Base-by-base conservation (phyloP, 2,329 filamentous ascomycete genomes). In the Escovopsis sp. region DNA sequence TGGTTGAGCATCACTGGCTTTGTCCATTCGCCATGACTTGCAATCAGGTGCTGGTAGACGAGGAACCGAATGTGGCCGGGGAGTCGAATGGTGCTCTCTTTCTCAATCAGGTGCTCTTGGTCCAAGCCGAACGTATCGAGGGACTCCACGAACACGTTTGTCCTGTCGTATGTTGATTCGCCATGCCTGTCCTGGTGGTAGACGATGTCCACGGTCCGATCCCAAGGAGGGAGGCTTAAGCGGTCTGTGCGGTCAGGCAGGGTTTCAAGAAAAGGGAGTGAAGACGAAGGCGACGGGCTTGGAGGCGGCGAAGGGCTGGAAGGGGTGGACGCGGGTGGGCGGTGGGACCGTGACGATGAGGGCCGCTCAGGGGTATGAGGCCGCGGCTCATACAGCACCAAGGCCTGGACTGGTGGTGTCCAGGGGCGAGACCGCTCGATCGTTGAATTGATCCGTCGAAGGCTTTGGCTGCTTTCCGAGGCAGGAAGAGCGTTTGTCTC, bases 161-260 rank as follows among this genome's bases (percentile, higher is more conserved):
- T 37, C 20, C 37, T 16, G 39, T 34, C n/a, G 7, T 32, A n/a
- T 20, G 35, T 11, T 4, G 12, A 15, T 4, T 48, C 42, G 35
- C 36, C 45, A 6, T 47, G 41, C 2, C 43, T 38, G 7, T 51
- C 15, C 2, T 47, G 44, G 38, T 62, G 57, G 34, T 56, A 60
- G n/a, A 63, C 54, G 6, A 59, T 45, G 24, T 64, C 61, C n/a
- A 61, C 46, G 9, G 50, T 50, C 2, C 61, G 56, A 37, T 64
- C 56, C 61, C 61, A 64, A 0, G 60, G 47, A 2, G 59, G 58
- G 7, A 53, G 49, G 2, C 38, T 8, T 8, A 8, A 12, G 4
- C 37, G 35, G 10, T 31, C 39, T 13, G 30, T n/a, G 7, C 27
- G 5, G n/a, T 36, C 31, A 13, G 35, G 40, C 10, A 37, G 33